Conservation (phyloP, 2,329 filamentous ascomycete species). For the Orbilia blumenaviensis region DNA sequence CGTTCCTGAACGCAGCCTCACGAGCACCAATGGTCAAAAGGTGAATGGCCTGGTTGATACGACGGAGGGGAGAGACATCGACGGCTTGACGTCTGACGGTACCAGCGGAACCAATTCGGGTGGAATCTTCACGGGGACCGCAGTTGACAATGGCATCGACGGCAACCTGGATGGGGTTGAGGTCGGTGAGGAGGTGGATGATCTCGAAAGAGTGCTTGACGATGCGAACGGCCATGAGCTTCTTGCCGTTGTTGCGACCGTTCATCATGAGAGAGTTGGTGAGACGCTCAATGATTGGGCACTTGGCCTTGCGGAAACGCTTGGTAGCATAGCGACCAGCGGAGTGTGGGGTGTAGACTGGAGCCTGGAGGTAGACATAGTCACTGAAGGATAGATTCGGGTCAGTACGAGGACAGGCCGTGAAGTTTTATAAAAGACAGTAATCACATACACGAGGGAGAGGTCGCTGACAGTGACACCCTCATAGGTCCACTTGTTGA, state of each 20-base stretch:
- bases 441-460: constrained; percentile 89
- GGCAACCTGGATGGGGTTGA: constrained; percentile 99
- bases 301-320: constrained; percentile 99
- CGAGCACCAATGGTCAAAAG: constrained; percentile 98
- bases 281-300: constrained; percentile 99
- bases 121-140: constrained; percentile 99
- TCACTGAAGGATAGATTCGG: constrained; percentile 71
- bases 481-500: constrained; percentile 98
- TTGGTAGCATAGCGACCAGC: constrained; percentile 98
- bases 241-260: constrained; percentile 99
- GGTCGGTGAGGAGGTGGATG: constrained; percentile 99
- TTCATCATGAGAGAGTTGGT: constrained; percentile 99
- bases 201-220: constrained; percentile 99
- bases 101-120: constrained; percentile 98
- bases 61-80: constrained; percentile 98
- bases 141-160: constrained; percentile 99
- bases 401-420: constrained; percentile 56
- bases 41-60: constrained; percentile 99
- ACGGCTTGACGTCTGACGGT: constrained; percentile 99
- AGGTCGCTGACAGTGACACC: constrained; percentile 99
- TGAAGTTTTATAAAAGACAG: constrained; percentile 56
- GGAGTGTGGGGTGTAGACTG: constrained; percentile 98
- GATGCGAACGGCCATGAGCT: constrained; percentile 99
- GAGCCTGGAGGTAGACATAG: constrained; percentile 99
- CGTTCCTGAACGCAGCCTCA: constrained; percentile 99